A percentile compares a stretch with the other conserved stretches of the same genome.
Conservation (phyloP, 352 stramenopile species). For the Pythium pyrilobum region DNA sequence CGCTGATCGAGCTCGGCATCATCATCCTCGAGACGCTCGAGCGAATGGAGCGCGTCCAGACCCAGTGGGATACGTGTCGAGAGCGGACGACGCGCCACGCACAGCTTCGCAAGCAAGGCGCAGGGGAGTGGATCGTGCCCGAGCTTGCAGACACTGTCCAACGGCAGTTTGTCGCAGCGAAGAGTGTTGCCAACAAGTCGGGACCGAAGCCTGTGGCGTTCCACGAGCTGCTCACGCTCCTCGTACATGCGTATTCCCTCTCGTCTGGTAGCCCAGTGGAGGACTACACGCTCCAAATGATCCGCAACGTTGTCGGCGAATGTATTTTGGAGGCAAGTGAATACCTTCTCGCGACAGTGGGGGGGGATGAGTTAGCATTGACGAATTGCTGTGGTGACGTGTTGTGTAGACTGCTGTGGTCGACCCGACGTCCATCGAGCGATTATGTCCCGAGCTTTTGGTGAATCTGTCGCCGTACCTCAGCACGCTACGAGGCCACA, state of each 20-base stretch:
- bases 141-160: conserved; percentile 63
- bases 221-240: conserved; percentile 43
- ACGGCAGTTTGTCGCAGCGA: conserved; percentile 28
- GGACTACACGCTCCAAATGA: conserved; percentile 68
- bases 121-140: conserved; percentile 62
- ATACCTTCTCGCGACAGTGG: neutral
- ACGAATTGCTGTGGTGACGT: too few relatives aligned
- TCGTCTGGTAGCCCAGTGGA: conserved; percentile 41
- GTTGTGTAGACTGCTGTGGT: neutral
- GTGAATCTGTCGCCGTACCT: neutral
- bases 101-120: conserved; percentile 42
- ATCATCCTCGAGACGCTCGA: conserved; percentile 72
- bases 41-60: conserved; percentile 51
- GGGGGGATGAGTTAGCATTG: neutral
- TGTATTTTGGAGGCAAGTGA: conserved; percentile 41
- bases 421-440: neutral
- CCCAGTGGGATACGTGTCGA: conserved; percentile 46
- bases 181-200: conserved; percentile 14
- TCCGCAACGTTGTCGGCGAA: conserved; percentile 44
- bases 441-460: neutral
- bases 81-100: conserved; percentile 40
- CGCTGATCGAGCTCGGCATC: conserved; percentile 64
- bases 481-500: neutral
- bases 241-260: conserved; percentile 62
- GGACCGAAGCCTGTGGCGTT: conserved; percentile 11